Percentiles rank a stretch among this genome's conserved stretches.
phyloP scores from a whole-genome alignment of 2,329 filamentous ascomycete genomes.

The Botryotinia narcissicola region DNA sequence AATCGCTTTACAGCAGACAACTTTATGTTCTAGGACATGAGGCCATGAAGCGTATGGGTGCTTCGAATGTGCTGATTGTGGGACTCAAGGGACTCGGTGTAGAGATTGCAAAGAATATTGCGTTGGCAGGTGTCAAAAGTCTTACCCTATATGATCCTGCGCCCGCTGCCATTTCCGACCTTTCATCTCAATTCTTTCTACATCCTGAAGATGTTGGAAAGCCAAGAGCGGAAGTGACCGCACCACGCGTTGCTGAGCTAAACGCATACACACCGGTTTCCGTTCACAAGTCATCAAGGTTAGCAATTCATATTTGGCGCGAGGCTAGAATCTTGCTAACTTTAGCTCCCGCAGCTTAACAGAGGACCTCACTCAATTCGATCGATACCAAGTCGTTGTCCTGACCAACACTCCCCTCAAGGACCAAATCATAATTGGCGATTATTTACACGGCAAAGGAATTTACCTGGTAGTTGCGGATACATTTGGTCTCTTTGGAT shows the following conservation, averaged over 20 bases:
- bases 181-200: slow-evolving; percentile 97
- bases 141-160: slow-evolving; percentile 88
- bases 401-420: slow-evolving; percentile 80
- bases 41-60: slow-evolving; percentile 99
- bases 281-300: slow-evolving; percentile 63
- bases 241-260: slow-evolving; percentile 85
- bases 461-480: slow-evolving; percentile 88
- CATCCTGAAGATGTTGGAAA: slow-evolving; percentile 86
- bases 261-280: slow-evolving; percentile 94
- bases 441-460: slow-evolving; percentile 91
- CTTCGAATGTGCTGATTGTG: slow-evolving; percentile 89
- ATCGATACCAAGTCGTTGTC: slow-evolving; percentile 90
- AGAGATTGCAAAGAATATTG: slow-evolving; percentile 98
- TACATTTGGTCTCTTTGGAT: slow-evolving; percentile 90
- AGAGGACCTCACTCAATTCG: slow-evolving; percentile 75
- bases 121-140: slow-evolving; percentile 96
- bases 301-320: slow-evolving; percentile 28
- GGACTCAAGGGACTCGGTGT: slow-evolving; percentile 93
- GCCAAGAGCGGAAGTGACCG: slow-evolving; percentile 81
- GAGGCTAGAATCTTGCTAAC: slow-evolving; percentile 24
- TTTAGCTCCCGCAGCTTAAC: slow-evolving; percentile 55
- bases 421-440: slow-evolving; percentile 78
- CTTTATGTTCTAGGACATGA: slow-evolving; percentile 70
- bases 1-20: slow-evolving; percentile 71
- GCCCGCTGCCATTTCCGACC: slow-evolving; percentile 78